These are phyloP conservation scores for Dendrostoma leiphaemia DNA, from an alignment of 2,329 filamentous ascomycete species.

Conservation along the genomic window DNA sequence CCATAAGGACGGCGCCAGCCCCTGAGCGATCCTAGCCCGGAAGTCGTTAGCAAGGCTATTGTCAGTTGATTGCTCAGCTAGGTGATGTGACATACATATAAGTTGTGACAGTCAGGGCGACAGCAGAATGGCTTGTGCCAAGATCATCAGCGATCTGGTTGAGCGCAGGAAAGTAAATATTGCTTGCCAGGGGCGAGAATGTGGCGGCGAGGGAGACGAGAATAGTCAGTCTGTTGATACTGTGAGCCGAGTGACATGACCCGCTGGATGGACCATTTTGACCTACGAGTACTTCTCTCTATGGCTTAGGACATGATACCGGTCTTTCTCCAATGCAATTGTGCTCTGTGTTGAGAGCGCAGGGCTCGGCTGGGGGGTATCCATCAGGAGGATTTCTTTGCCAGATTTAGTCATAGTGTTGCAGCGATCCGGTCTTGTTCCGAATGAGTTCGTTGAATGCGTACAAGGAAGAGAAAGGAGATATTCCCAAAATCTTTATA, in stretches of 20 bases:
- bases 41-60: neutral
- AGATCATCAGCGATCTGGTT: neutral
- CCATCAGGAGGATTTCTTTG: no score
- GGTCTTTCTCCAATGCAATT: neutral
- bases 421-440: no score
- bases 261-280: neutral
- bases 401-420: no score
- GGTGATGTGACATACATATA: neutral
- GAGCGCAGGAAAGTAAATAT: neutral
- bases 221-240: neutral
- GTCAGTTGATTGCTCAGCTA: neutral
- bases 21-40: neutral
- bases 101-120: neutral
- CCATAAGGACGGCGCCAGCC: neutral
- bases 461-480: no score
- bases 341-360: neutral
- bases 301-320: neutral
- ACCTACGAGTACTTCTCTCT: neutral
- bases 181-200: neutral
- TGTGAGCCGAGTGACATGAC: neutral
- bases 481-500: no score
- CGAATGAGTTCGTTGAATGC: no score
- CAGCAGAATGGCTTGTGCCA: neutral
- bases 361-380: neutral
- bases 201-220: neutral